Conservation (phyloP, 108 stramenopile genomes). For the Cyclotella atomus region DNA sequence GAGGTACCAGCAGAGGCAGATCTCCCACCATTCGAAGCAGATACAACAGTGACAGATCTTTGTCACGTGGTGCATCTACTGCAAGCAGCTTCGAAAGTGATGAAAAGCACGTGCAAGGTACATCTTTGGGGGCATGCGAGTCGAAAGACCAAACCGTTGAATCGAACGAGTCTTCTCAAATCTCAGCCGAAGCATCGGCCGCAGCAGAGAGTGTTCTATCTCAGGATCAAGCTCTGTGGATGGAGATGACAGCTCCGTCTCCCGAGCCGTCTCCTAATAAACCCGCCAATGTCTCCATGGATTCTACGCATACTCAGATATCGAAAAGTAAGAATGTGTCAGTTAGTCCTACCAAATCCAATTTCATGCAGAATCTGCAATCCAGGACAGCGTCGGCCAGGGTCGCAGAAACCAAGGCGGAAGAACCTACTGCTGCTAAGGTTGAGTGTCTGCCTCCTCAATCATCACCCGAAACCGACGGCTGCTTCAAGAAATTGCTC, state of each 20-base stretch:
- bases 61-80: neutral
- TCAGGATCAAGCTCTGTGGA: constrained; percentile 1
- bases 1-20: constrained; percentile 3
- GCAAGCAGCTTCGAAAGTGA: neutral
- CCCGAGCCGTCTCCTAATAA: neutral
- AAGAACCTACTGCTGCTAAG: neutral
- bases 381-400: neutral
- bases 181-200: neutral
- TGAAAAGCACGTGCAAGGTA: neutral
- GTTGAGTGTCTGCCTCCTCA: neutral
- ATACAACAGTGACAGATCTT: constrained; percentile 14
- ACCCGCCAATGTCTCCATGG: neutral
- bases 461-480: constrained; percentile 4
- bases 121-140: neutral
- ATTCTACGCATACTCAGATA: too few species aligned
- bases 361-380: neutral
- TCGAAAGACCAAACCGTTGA: too few species aligned
- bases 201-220: neutral
- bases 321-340: neutral
- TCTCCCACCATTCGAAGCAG: constrained; percentile 9
- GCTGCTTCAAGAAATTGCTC: constrained; percentile 20
- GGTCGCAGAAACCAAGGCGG: neutral
- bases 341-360: neutral
- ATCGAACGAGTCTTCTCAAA: too few species aligned
- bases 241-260: constrained; percentile 7